Base-by-base conservation (phyloP, 768 basidiomycete genomes). In the Austroboletus eburneus region DNA sequence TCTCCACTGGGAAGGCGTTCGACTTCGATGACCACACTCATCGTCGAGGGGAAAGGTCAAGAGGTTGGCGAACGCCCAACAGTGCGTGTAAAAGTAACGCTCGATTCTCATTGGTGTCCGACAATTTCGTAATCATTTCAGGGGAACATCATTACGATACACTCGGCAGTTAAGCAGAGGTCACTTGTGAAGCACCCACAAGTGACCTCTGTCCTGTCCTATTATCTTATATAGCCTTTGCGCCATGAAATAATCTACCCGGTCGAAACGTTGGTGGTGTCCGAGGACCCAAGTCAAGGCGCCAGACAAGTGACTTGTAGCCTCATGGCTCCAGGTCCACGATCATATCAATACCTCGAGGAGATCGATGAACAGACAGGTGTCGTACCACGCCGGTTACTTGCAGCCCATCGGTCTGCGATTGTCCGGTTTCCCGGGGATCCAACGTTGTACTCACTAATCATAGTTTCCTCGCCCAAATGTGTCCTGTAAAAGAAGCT, bases 321-420 rank as follows among this genome's bases (percentile, higher is more conserved):
- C 53, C 41, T 58, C 57, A 78, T 42, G 80, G 78, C 59, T 72
- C 77, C 54, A 81, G n/a, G n/a, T n/a, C n/a, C n/a, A n/a, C n/a
- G n/a, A n/a, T n/a, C n/a, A n/a, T n/a, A n/a, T n/a, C n/a, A n/a
- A n/a, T n/a, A n/a, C n/a, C n/a, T n/a, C n/a, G n/a, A n/a, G n/a
- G n/a, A n/a, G n/a, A n/a, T n/a, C n/a, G n/a, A n/a, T n/a, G n/a
- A n/a, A n/a, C n/a, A n/a, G n/a, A n/a, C n/a, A n/a, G n/a, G n/a
- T n/a, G n/a, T n/a, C n/a, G n/a, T n/a, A n/a, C n/a, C 16, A 79
- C 66, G 55, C 85, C 78, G 10, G 81, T 71, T 39, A 56, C 56
- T 46, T 52, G 46, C 40, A 38, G 16, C 6, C 5, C 14, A 39
- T 55, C 18, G n/a, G n/a, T n/a, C n/a, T n/a, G n/a, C n/a, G n/a